These are phyloP conservation scores for Pyrenochaeta sp. DNA, from an alignment of 2,329 filamentous ascomycete species.

Conservation along the genomic window DNA sequence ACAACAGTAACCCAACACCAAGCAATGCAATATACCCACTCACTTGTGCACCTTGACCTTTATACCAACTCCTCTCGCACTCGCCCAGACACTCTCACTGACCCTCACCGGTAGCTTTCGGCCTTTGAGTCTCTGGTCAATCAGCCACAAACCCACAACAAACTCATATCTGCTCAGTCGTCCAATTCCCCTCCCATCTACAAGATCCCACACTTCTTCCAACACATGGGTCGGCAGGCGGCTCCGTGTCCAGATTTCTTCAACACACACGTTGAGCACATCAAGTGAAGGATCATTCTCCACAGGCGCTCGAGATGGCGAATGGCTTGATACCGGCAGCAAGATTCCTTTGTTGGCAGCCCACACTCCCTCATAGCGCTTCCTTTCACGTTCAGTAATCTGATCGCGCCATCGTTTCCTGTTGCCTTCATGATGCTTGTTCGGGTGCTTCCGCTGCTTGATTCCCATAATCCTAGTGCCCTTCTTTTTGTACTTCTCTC, in stretches of 20 bases:
- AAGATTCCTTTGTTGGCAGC: constrained; percentile 75
- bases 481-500: constrained; percentile 60
- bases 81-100: constrained; percentile 77
- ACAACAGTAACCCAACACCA: constrained; percentile 18
- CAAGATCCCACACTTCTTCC: constrained; percentile 78
- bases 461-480: constrained; percentile 63
- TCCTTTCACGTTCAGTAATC: constrained; percentile 75
- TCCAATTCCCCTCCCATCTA: constrained; percentile 65
- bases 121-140: constrained; percentile 81
- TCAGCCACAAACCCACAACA: constrained; percentile 82
- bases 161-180: constrained; percentile 74
- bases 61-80: constrained; percentile 60
- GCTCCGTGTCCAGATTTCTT: constrained; percentile 78
- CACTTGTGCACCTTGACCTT: constrained; percentile 40
- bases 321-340: no score
- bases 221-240: constrained; percentile 72
- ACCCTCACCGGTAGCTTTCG: constrained; percentile 77
- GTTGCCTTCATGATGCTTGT: constrained; percentile 77
- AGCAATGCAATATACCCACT: constrained; percentile 16
- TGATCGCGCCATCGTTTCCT: constrained; percentile 79
- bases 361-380: constrained; percentile 84
- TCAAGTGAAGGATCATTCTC: constrained; percentile 53
- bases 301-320: constrained; percentile 6
- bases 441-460: constrained; percentile 63
- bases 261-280: constrained; percentile 72